Conservation (phyloP, 2,329 filamentous ascomycete genomes). For the Cadophora sp. region DNA sequence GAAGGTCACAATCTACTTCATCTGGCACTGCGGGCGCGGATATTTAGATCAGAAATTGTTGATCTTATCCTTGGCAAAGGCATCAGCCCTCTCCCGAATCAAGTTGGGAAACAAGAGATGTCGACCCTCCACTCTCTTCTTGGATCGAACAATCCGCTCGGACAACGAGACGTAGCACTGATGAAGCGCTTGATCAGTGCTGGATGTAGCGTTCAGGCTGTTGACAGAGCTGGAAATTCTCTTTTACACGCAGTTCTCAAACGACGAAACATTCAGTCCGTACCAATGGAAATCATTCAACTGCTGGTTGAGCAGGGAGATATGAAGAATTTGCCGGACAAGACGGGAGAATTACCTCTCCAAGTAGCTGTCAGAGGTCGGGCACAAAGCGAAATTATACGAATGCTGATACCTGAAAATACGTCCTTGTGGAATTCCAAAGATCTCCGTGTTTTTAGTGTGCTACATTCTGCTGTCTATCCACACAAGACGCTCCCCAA, state of each 20-base stretch:
- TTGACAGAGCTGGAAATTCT: conserved; percentile 13
- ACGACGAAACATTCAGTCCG: neutral
- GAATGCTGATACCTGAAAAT: conserved; percentile 16
- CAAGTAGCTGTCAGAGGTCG: conserved; percentile 18
- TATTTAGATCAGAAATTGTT: conserved; percentile 1
- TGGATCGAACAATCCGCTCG: neutral
- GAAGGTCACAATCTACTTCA: conserved; percentile 18
- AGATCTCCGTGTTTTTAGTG: neutral
- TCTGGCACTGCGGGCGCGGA: conserved; percentile 14
- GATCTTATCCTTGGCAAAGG: conserved; percentile 11
- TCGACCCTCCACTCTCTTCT: conserved; percentile 18
- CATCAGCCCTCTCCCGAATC: neutral
- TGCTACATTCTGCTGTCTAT: conserved; percentile 14
- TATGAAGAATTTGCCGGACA: conserved; percentile 3
- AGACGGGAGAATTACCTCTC: conserved; percentile 15
- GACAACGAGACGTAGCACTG: conserved; percentile 6
- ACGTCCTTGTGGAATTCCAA: conserved; percentile 19
- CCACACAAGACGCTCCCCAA: neutral
- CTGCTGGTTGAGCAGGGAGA: neutral
- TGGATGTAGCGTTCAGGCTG: conserved; percentile 13
- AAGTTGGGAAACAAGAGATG: conserved; percentile 1
- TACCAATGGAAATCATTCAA: neutral
- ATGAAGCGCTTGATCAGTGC: conserved; percentile 1
- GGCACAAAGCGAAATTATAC: conserved; percentile 2
- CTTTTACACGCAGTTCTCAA: conserved; percentile 16